Conservation (phyloP, 1,139 yeast species). For the Candida sp. region DNA sequence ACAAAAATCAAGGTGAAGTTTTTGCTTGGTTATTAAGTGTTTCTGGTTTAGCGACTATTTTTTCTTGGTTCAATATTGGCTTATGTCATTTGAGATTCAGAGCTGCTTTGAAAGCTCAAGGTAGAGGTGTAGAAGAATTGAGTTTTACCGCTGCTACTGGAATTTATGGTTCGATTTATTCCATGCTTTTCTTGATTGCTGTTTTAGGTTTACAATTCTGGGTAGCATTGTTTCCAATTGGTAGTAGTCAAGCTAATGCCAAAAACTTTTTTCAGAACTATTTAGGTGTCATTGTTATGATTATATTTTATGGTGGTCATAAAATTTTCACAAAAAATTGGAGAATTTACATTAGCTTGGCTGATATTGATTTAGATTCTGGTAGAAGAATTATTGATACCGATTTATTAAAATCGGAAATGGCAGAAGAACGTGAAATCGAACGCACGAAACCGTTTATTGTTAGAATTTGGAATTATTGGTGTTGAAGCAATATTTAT, state of each 20-base stretch:
- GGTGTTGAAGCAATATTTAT: conserved; percentile 25
- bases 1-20: conserved; percentile 30
- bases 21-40: conserved; percentile 42
- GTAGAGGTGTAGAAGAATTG: conserved; percentile 24
- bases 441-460: conserved; percentile 31
- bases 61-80: conserved; percentile 40
- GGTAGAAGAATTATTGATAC: conserved; percentile 42
- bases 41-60: conserved; percentile 39
- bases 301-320: conserved; percentile 31
- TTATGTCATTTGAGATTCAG: conserved; percentile 38
- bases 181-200: conserved; percentile 25
- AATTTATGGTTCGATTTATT: conserved; percentile 30
- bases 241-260: conserved; percentile 24
- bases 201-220: conserved; percentile 36
- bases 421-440: conserved; percentile 34
- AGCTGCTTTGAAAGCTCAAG: conserved; percentile 29
- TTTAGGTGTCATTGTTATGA: conserved; percentile 30
- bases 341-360: conserved; percentile 22
- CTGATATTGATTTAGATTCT: conserved; percentile 32
- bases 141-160: conserved; percentile 27
- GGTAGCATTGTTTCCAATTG: conserved; percentile 36
- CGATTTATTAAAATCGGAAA: conserved; percentile 39
- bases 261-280: conserved; percentile 34
- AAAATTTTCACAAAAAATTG: conserved; percentile 29
- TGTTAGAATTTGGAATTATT: conserved; percentile 29